Percentiles rank a stretch among this genome's conserved stretches.
These are phyloP conservation scores for Boletus rubropictus DNA, from an alignment of 768 basidiomycete species.

Conservation along the genomic window DNA sequence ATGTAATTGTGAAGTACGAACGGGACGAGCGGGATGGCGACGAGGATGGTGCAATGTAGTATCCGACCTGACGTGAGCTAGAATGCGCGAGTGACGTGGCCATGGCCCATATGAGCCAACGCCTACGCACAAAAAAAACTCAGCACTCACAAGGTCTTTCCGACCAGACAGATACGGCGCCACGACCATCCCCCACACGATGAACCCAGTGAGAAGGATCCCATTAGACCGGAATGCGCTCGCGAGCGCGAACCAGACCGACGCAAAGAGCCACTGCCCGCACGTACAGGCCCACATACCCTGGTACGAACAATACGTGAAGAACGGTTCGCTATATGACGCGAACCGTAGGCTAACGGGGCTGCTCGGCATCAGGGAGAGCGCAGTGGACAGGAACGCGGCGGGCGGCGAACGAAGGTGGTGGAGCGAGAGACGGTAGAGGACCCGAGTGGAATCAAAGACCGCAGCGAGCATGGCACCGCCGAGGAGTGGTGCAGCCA, in stretches of 20 bases:
- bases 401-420: conserved; percentile 51
- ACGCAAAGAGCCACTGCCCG: conserved; percentile 47
- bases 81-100: background rate
- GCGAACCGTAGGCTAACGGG: conserved; percentile 68
- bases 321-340: conserved; percentile 82
- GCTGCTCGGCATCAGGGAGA: conserved; percentile 78
- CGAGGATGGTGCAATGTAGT: conserved; percentile 36
- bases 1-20: conserved; percentile 66
- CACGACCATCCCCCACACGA: conserved; percentile 66
- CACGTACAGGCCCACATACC: conserved; percentile 31
- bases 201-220: conserved; percentile 66
- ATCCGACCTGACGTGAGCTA: conserved; percentile 34
- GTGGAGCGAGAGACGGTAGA: conserved; percentile 55
- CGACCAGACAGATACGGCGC: conserved; percentile 42
- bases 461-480: conserved; percentile 36
- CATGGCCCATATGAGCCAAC: background rate
- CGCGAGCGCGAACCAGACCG: conserved; percentile 60
- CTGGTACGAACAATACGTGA: conserved; percentile 72
- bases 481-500: conserved; percentile 32
- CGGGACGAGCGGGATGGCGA: conserved; percentile 50
- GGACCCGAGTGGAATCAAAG: conserved; percentile 39
- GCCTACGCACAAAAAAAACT: background rate
- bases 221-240: conserved; percentile 73
- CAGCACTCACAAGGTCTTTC: conserved; percentile 26
- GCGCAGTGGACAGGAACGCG: conserved; percentile 53